These are phyloP conservation scores for Crithidia acanthocephali DNA, from an alignment of 208 protist genomes.

Conservation along the genomic window DNA sequence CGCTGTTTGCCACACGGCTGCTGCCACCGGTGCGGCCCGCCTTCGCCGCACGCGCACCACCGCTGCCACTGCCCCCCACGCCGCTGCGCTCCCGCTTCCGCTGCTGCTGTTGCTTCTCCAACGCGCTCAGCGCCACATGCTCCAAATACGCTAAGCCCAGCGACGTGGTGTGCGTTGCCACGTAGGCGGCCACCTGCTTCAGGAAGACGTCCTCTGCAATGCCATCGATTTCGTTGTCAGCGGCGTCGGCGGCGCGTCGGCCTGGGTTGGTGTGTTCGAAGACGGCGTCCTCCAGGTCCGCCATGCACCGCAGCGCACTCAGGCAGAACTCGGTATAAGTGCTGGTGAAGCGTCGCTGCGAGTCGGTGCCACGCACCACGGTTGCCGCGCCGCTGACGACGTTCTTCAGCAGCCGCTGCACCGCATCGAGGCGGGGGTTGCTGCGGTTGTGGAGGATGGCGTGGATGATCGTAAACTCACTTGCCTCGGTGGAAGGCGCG, in stretches of 20 bases:
- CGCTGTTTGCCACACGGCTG: not conserved
- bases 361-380: slow-evolving; percentile 80
- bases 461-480: slow-evolving; percentile 16
- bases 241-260: slow-evolving; percentile 37
- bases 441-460: slow-evolving; percentile 10
- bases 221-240: slow-evolving; percentile 39
- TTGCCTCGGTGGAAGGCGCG: not conserved
- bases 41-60: slow-evolving; percentile 26
- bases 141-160: slow-evolving; percentile 68
- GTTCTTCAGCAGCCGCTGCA: slow-evolving; percentile 40
- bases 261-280: slow-evolving; percentile 63
- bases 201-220: slow-evolving; percentile 59
- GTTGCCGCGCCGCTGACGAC: slow-evolving; percentile 29
- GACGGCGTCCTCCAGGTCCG: slow-evolving; percentile 69
- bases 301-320: slow-evolving; percentile 47
- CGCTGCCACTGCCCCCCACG: not conserved
- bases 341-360: slow-evolving; percentile 71
- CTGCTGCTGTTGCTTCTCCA: slow-evolving; percentile 45
- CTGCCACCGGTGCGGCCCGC: slow-evolving; percentile 8
- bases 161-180: slow-evolving; percentile 56
- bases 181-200: slow-evolving; percentile 54
- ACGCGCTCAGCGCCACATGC: slow-evolving; percentile 56
- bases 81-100: slow-evolving; percentile 44
- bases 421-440: slow-evolving; percentile 18
- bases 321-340: slow-evolving; percentile 77